Base-by-base conservation (phyloP, 2,329 filamentous ascomycete genomes). In the Sporothrix inflata region DNA sequence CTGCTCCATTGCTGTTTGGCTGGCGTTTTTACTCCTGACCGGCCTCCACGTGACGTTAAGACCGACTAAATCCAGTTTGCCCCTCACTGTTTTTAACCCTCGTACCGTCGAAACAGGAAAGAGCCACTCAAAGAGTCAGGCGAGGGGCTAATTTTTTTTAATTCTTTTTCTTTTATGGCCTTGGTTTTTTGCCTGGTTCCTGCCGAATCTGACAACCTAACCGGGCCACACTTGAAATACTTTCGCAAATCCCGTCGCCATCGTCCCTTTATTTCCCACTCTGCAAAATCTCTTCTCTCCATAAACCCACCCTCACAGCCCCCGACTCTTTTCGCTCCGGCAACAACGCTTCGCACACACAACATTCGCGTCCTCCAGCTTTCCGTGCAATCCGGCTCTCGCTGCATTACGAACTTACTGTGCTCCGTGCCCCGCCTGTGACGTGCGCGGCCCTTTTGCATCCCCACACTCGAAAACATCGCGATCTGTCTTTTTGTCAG, bases 401-500 rank as follows among this genome's bases (percentile, higher is more conserved):
- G 51, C 51, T 60, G 67, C 51, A 69, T 16, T 16, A 47, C 42
- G 19, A 30, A 27, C 40, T 1, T 27, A 30, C 42, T 61, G 51
- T 42, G n/a, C 30, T 38, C 24, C 53, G 38, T 24, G 21, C 40
- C 21, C 53, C 55, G 53, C 21, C 68, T 38, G 51, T 70, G 68
- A 70, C 68, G 53, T 65, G 57, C 55, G 55, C 68, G 69, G 42
- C 34, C 7, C 57, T 34, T 40, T 63, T 38, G 16, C 14, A 51
- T 63, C 69, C n/a, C 57, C 69, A 65, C 55, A 67, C 40, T 30
- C 24, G n/a, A 65, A 61, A 65, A 53, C 69, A 34, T 65, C 57
- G 57, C 47, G 57, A 71, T 71, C 69, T 55, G 60, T 65, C 69
- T 63, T 65, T 70, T 70, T 57, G 67, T 51, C 67, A 45, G 51